phyloP scores from a whole-genome alignment of 2,329 filamentous ascomycete genomes.

The Cladosporium sp. region DNA sequence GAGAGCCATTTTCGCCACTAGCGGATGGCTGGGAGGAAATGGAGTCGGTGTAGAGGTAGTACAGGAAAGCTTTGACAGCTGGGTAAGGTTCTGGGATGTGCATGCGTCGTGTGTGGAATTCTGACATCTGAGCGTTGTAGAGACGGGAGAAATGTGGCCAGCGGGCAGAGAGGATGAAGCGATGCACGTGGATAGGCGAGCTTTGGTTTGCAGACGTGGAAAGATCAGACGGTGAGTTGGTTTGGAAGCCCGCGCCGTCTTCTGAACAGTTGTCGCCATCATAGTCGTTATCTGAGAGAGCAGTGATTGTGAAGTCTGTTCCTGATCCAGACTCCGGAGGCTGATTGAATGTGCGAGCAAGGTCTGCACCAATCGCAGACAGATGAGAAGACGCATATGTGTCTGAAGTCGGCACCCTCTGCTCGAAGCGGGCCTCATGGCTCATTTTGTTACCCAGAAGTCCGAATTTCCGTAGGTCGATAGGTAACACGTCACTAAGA shows the following conservation, averaged over 20 bases:
- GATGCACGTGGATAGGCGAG: slow-evolving; percentile 87
- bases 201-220: slow-evolving; percentile 60
- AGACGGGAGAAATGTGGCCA: slow-evolving; percentile 96
- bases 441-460: slow-evolving; percentile 73
- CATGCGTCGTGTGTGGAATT: slow-evolving; percentile 96
- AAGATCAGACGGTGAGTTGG: slow-evolving; percentile 34
- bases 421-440: slow-evolving; percentile 39
- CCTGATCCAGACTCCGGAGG: slow-evolving; percentile 81
- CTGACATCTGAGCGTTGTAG: slow-evolving; percentile 91
- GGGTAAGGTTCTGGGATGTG: slow-evolving; percentile 96
- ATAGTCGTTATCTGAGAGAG: slow-evolving; percentile 67
- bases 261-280: slow-evolving; percentile 63
- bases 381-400: slow-evolving; percentile 53
- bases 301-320: slow-evolving; percentile 88
- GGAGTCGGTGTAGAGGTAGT: slow-evolving; percentile 95
- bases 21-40: slow-evolving; percentile 53
- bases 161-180: slow-evolving; percentile 87
- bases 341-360: slow-evolving; percentile 84
- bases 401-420: slow-evolving; percentile 54
- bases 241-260: slow-evolving; percentile 42
- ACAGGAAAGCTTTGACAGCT: slow-evolving; percentile 90
- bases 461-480: slow-evolving; percentile 89
- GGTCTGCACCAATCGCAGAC: slow-evolving; percentile 75
- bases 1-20: slow-evolving; percentile 17
- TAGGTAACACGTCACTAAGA: slow-evolving; percentile 88